Evolutionary conservation across 2,329 filamentous ascomycete genomes (phyloP).

Genomic region (Emergomyces orientalis): DNA sequence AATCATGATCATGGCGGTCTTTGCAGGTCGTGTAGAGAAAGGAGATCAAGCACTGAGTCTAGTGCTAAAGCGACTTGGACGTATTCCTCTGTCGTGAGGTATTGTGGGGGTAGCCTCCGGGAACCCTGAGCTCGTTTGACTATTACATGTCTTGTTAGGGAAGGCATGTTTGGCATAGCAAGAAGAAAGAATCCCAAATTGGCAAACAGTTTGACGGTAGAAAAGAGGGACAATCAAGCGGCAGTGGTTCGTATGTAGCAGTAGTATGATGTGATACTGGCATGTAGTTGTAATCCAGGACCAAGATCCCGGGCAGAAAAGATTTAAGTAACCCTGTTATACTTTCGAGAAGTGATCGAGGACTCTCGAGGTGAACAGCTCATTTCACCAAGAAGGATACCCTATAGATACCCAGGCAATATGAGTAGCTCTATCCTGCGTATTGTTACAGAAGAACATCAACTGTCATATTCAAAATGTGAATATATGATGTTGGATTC

Average conservation of each 20-base stretch:
- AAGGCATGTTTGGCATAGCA: background rate
- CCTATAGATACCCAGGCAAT: background rate
- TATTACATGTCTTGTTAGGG: background rate
- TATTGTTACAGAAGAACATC: background rate
- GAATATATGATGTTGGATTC: background rate
- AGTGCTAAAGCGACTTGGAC: slow-evolving; percentile 4
- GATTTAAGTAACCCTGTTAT: background rate
- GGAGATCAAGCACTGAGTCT: background rate
- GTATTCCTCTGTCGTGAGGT: background rate
- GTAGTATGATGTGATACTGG: background rate
- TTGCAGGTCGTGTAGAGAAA: background rate
- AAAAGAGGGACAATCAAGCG: background rate
- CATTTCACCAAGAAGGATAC: background rate
- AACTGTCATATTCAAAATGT: background rate
- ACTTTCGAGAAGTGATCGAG: background rate
- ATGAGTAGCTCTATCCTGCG: background rate
- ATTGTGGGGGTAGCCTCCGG: background rate
- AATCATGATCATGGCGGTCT: background rate
- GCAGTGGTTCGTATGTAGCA: background rate
- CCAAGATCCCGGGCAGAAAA: background rate
- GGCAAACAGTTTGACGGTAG: background rate
- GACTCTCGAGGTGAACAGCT: background rate
- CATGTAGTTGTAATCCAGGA: background rate
- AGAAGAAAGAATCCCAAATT: background rate
- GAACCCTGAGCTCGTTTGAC: background rate